A percentile compares a stretch with the other conserved stretches of the same genome.
These are phyloP conservation scores for Inonotus obliquus DNA, from an alignment of 1,284 basidiomycete species.

Conservation along the genomic window DNA sequence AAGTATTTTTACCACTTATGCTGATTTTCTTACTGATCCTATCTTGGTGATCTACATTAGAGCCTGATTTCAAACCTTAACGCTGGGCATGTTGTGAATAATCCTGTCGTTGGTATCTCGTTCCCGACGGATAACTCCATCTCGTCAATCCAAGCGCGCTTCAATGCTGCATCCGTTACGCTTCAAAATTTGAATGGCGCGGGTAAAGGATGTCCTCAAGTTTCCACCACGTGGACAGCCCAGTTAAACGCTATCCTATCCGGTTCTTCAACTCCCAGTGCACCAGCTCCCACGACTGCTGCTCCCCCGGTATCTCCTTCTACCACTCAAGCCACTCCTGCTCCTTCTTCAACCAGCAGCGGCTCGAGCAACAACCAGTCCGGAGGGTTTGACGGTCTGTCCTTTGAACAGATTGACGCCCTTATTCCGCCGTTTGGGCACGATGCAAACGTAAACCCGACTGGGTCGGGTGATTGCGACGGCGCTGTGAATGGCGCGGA, in stretches of 20 bases:
- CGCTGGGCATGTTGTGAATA: conserved; percentile 35
- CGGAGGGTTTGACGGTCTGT: conserved; percentile 18
- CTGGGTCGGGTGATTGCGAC: conserved; percentile 32
- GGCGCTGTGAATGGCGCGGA: conserved; percentile 28
- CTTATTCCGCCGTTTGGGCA: conserved; percentile 28
- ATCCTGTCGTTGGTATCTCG: conserved; percentile 30
- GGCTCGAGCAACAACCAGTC: neutral
- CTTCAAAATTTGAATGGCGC: conserved; percentile 29
- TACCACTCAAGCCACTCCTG: neutral
- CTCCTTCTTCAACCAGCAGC: neutral
- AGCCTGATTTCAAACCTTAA: conserved; percentile 31
- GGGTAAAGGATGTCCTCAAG: conserved; percentile 25
- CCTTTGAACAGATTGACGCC: conserved; percentile 20
- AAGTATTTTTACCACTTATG: neutral
- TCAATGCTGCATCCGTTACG: conserved; percentile 32
- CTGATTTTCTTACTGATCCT: neutral
- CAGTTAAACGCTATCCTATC: conserved; percentile 20
- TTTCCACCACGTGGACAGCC: conserved; percentile 23
- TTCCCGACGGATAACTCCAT: conserved; percentile 35
- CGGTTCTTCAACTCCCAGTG: neutral
- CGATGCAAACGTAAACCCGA: conserved; percentile 24
- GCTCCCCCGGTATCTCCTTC: neutral
- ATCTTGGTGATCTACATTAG: conserved; percentile 18
- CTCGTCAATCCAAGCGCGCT: conserved; percentile 30
- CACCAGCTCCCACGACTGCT: no score